Conservation (phyloP, 2,329 filamentous ascomycete genomes). For the Hypoxylon sp. region DNA sequence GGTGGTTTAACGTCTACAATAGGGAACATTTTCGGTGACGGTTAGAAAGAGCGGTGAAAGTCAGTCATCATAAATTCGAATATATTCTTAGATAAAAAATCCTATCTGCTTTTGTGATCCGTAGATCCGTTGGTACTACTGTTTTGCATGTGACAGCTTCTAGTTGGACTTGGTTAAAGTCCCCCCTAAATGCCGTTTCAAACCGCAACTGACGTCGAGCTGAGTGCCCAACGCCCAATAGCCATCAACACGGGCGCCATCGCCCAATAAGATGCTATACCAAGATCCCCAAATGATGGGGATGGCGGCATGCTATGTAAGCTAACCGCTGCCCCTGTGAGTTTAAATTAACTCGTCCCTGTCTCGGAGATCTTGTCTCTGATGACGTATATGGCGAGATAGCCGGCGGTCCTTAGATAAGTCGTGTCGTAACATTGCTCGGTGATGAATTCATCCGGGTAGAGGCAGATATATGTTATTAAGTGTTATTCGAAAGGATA, state of each 20-base stretch:
- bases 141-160: conserved; percentile 31
- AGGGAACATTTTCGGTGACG: conserved; percentile 22
- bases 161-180: conserved; percentile 1
- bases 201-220: conserved; percentile 28
- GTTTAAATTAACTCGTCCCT: conserved; percentile 28
- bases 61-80: conserved; percentile 6
- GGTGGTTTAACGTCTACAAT: conserved; percentile 5
- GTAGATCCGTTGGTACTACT: conserved; percentile 18
- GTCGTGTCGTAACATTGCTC: conserved; percentile 32
- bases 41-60: conserved; percentile 8
- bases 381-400: conserved; percentile 30
- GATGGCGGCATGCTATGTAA: conserved; percentile 29
- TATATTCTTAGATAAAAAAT: conserved; percentile 3
- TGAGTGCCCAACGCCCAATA: conserved; percentile 32
- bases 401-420: conserved; percentile 22
- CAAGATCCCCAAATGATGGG: conserved; percentile 30
- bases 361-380: conserved; percentile 9
- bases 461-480: conserved; percentile 2
- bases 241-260: conserved; percentile 28
- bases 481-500: conserved; percentile 6
- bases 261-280: conserved; percentile 35
- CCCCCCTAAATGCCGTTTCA: conserved; percentile 34
- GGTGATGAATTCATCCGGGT: conserved; percentile 6
- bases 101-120: conserved; percentile 15
- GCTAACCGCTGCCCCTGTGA: conserved; percentile 24